Conservation (phyloP, 306 rosid genomes). For the Fagus sylvatica region DNA sequence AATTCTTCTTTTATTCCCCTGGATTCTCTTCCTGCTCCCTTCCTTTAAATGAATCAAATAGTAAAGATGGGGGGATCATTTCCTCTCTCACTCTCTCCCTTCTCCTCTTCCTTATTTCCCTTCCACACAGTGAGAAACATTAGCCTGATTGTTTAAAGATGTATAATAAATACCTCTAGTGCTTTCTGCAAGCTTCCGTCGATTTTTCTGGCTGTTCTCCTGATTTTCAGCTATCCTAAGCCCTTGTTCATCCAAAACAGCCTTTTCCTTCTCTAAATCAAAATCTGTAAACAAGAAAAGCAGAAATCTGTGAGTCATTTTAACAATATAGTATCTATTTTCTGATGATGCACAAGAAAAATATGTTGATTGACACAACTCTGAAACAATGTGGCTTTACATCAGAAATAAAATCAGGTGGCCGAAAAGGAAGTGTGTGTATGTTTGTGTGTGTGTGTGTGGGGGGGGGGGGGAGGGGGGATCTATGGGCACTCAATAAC, state of each 20-base stretch:
- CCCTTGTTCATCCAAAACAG: conserved; percentile 89
- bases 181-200: conserved; percentile 97
- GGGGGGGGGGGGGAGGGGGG: no score
- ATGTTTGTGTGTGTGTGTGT: no score
- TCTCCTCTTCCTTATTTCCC: neutral
- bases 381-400: neutral
- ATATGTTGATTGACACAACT: neutral
- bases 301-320: neutral
- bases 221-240: conserved; percentile 92
- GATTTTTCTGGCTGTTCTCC: conserved; percentile 95
- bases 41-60: neutral
- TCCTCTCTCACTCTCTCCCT: neutral
- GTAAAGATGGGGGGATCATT: neutral
- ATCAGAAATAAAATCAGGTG: neutral
- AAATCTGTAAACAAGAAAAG: conserved; percentile 52
- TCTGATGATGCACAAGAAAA: neutral
- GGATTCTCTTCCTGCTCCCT: neutral
- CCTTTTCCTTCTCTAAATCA: conserved; percentile 92
- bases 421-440: neutral
- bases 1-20: neutral
- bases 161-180: conserved; percentile 60
- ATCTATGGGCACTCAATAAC: neutral
- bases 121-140: conserved; percentile 17
- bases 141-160: conserved; percentile 1
- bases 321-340: neutral